Percentiles rank a stretch among this genome's conserved stretches.
Conservation (phyloP, 2,329 filamentous ascomycete genomes). For the Neoscytalidium dimidiatum region DNA sequence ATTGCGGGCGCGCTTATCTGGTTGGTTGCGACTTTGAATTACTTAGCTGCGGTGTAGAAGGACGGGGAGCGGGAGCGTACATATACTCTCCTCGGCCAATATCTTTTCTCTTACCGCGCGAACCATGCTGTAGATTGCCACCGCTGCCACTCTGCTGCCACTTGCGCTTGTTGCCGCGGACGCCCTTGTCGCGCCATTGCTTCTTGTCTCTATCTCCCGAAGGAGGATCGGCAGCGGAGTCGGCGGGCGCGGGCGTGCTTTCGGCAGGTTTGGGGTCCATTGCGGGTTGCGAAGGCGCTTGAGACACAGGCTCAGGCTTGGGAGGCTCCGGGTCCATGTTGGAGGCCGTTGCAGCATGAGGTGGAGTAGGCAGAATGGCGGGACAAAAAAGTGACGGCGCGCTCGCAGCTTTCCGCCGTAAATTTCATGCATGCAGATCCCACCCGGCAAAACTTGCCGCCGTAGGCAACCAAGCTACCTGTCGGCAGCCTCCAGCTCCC, state of each 20-base stretch:
- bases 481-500: neutral
- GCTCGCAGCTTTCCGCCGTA: neutral
- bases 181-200: conserved; percentile 17
- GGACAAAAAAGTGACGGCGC: neutral
- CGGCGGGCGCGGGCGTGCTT: neutral
- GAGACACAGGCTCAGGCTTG: conserved; percentile 8
- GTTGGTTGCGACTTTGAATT: conserved; percentile 40
- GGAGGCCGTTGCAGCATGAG: conserved; percentile 29
- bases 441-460: neutral
- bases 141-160: conserved; percentile 23
- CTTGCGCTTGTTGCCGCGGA: conserved; percentile 32
- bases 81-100: conserved; percentile 67
- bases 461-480: neutral
- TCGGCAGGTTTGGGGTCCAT: conserved; percentile 27
- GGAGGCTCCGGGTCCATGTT: conserved; percentile 29
- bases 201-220: neutral
- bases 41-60: conserved; percentile 40
- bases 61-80: conserved; percentile 47
- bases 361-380: neutral
- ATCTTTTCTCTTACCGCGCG: conserved; percentile 63
- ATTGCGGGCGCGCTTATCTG: conserved; percentile 51
- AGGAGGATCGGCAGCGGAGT: neutral
- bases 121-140: conserved; percentile 24
- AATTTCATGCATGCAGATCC: conserved; percentile 5
- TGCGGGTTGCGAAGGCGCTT: conserved; percentile 22